Conservation (phyloP, 2,329 filamentous ascomycete genomes). For the Fusarium subglutinans region DNA sequence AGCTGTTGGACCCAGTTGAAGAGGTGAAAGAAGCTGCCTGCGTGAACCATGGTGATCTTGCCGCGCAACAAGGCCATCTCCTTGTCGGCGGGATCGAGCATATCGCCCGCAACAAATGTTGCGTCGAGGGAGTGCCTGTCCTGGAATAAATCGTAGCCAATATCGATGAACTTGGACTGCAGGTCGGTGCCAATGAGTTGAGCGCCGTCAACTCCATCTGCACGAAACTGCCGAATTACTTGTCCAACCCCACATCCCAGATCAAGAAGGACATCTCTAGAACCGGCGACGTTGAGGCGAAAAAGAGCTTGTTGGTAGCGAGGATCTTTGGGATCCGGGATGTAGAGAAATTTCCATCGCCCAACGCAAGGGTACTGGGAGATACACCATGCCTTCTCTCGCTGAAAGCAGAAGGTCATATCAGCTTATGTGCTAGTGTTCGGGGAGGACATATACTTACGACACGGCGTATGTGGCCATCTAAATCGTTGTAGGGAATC, state of each 20-base stretch:
- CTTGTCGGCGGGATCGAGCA: slow-evolving; percentile 54
- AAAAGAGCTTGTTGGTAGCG: slow-evolving; percentile 55
- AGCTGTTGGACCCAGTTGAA: slow-evolving; percentile 59
- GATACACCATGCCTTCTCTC: slow-evolving; percentile 57
- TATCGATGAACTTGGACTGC: slow-evolving; percentile 59
- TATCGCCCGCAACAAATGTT: slow-evolving; percentile 61
- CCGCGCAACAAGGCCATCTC: slow-evolving; percentile 49
- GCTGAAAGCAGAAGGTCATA: slow-evolving; percentile 43
- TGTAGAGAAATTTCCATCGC: slow-evolving; percentile 59
- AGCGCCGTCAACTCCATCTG: slow-evolving; percentile 58
- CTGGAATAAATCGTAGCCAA: slow-evolving; percentile 72
- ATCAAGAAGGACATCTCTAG: slow-evolving; percentile 56
- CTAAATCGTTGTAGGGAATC: slow-evolving; percentile 48
- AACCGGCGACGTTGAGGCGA: slow-evolving; percentile 51
- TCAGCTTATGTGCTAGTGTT: slow-evolving; percentile 4
- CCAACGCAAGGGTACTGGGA: slow-evolving; percentile 58
- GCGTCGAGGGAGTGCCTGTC: slow-evolving; percentile 60
- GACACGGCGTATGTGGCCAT: slow-evolving; percentile 49
- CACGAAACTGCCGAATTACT: slow-evolving; percentile 58
- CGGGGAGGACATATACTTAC: slow-evolving; percentile 39
- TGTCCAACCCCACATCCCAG: slow-evolving; percentile 63
- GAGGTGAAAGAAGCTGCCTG: slow-evolving; percentile 61
- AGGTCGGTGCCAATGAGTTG: slow-evolving; percentile 62
- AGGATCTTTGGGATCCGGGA: slow-evolving; percentile 53
- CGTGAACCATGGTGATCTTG: slow-evolving; percentile 59